Evolutionary conservation across 257 asterid species (phyloP).

Genomic region (Ajuga chamaepitys): DNA sequence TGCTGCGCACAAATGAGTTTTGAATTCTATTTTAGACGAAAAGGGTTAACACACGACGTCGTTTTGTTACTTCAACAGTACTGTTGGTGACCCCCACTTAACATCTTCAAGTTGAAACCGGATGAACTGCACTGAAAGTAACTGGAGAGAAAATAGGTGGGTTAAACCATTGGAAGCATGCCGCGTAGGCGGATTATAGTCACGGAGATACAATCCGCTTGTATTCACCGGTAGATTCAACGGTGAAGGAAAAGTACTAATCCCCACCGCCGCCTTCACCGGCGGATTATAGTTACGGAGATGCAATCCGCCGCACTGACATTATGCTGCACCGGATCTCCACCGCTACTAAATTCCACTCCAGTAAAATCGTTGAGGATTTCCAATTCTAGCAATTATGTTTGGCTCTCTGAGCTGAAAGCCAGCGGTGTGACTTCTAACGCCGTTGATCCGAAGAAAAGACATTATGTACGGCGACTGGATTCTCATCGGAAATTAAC

Average conservation of each 20-base stretch:
- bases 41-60: not conserved
- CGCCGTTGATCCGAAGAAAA: conserved; percentile 7
- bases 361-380: not conserved
- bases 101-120: not conserved
- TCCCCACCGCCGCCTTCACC: not conserved
- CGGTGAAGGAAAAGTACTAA: not conserved
- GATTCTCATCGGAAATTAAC: conserved; percentile 10
- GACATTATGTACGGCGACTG: not conserved
- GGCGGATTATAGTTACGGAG: not conserved
- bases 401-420: not conserved
- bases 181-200: conserved; percentile 28
- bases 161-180: conserved; percentile 13
- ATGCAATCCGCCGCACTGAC: conserved; percentile 16
- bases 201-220: no score
- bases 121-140: conserved; percentile 1
- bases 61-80: not conserved
- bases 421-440: not conserved
- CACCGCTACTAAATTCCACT: conserved; percentile 1
- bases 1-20: conserved; percentile 9
- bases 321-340: conserved; percentile 8
- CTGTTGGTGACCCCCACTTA: not conserved
- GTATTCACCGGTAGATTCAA: not conserved
- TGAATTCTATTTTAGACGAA: not conserved
- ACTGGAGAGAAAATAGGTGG: not conserved
- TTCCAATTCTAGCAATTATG: conserved; percentile 3